Conservation (phyloP, 1,284 basidiomycete species). For the Ceratobasidium sp. region DNA sequence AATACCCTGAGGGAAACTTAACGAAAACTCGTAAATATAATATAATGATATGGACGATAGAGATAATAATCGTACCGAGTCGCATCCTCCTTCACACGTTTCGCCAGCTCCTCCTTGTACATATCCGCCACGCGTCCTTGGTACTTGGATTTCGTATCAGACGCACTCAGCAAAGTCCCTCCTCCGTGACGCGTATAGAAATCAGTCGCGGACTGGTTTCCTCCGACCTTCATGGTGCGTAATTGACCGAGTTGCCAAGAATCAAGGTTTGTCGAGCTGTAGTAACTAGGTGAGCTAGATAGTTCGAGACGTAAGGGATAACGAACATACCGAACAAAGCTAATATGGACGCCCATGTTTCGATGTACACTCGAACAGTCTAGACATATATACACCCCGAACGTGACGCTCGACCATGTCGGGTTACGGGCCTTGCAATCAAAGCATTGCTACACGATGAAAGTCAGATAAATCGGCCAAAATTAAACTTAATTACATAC, state of each 20-base stretch:
- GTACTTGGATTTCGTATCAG: constrained; percentile 92
- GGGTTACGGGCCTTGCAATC: constrained; percentile 98
- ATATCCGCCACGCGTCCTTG: constrained; percentile 84
- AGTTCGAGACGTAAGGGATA: constrained; percentile 25
- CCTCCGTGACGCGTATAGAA: constrained; percentile 94
- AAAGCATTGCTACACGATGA: constrained; percentile 82
- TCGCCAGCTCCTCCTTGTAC: constrained; percentile 94
- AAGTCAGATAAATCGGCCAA: constrained; percentile 12
- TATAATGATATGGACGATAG: no score
- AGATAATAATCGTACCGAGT: constrained; percentile 70
- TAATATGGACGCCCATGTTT: constrained; percentile 98
- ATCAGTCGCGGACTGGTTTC: constrained; percentile 88
- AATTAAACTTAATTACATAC: constrained; percentile 60
- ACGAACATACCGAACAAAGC: constrained; percentile 87
- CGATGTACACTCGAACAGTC: constrained; percentile 97
- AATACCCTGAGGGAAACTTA: constrained; percentile 81
- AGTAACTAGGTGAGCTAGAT: constrained; percentile 5
- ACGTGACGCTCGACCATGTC: constrained; percentile 97
- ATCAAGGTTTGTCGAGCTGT: constrained; percentile 96
- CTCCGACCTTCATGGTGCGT: constrained; percentile 96
- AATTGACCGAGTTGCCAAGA: constrained; percentile 94
- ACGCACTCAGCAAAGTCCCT: constrained; percentile 74
- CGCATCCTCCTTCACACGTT: constrained; percentile 84
- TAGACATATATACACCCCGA: constrained; percentile 97
- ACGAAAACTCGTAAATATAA: no score